phyloP scores from a whole-genome alignment of 345 rosid species.

The Salix purpurea region DNA sequence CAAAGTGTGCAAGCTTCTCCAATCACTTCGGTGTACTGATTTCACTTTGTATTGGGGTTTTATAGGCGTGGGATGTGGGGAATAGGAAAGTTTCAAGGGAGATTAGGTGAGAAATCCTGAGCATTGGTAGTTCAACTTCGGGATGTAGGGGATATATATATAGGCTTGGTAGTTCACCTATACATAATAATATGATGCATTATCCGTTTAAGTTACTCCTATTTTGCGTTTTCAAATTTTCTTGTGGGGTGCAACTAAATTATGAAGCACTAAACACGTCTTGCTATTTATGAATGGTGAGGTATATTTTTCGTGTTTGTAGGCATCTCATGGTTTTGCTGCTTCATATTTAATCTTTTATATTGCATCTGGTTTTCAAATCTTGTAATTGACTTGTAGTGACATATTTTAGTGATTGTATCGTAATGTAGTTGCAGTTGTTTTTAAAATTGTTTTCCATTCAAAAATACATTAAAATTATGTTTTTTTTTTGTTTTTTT shows the following conservation, averaged over 20 bases:
- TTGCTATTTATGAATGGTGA: neutral
- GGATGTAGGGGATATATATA: no score
- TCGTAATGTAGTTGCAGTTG: no score
- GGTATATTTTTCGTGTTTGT: no score
- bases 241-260: neutral
- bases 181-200: neutral
- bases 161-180: no score
- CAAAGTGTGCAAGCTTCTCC: neutral
- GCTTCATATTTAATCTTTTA: no score
- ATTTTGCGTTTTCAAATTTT: neutral
- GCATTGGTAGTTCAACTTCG: neutral
- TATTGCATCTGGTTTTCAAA: no score
- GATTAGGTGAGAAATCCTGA: neutral
- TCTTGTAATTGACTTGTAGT: no score
- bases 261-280: neutral
- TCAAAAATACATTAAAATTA: no score
- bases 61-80: neutral
- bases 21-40: neutral
- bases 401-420: no score
- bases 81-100: neutral
- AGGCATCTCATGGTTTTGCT: no score
- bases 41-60: neutral
- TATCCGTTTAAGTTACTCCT: neutral
- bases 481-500: no score
- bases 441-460: no score